Conservation (phyloP, 768 basidiomycete species). For the Coprinopsis cinerea region DNA sequence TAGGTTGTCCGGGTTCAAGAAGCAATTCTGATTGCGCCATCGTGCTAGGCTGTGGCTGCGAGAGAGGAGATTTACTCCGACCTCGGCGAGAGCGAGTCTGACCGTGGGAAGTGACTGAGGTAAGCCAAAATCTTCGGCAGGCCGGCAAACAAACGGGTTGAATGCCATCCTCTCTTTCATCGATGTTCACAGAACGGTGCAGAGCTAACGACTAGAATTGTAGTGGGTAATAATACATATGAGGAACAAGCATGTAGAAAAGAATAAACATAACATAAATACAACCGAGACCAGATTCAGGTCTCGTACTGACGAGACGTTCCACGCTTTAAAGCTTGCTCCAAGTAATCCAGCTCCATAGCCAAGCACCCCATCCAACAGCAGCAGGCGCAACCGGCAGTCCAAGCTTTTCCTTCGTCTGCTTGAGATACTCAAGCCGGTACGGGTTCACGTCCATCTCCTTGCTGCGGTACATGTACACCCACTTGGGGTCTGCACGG, state of each 20-base stretch:
- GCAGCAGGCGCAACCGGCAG: not conserved
- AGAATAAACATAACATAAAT: too few relatives aligned
- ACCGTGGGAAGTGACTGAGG: conserved; percentile 4
- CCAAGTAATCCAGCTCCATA: conserved; percentile 11
- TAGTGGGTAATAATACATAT: too few relatives aligned
- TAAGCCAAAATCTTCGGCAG: too few relatives aligned
- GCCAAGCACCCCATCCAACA: conserved; percentile 6
- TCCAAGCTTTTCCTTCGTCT: conserved; percentile 11
- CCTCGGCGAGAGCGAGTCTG: not conserved
- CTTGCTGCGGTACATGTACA: conserved; percentile 57
- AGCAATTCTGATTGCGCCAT: not conserved
- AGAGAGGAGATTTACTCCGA: conserved; percentile 4
- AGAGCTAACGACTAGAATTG: too few relatives aligned
- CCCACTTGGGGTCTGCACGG: conserved; percentile 92
- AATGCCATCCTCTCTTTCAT: too few relatives aligned
- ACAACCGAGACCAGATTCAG: too few relatives aligned
- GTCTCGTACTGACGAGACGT: too few relatives aligned
- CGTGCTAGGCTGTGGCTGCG: not conserved
- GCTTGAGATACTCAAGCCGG: conserved; percentile 54
- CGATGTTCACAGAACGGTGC: too few relatives aligned
- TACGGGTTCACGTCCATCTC: conserved; percentile 63
- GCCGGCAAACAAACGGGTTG: too few relatives aligned
- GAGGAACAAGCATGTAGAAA: too few relatives aligned
- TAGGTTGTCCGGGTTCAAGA: not conserved
- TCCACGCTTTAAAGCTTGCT: not conserved